Conservation (phyloP, 129 eudicot species). For the Heracleum sosnowskyi region DNA sequence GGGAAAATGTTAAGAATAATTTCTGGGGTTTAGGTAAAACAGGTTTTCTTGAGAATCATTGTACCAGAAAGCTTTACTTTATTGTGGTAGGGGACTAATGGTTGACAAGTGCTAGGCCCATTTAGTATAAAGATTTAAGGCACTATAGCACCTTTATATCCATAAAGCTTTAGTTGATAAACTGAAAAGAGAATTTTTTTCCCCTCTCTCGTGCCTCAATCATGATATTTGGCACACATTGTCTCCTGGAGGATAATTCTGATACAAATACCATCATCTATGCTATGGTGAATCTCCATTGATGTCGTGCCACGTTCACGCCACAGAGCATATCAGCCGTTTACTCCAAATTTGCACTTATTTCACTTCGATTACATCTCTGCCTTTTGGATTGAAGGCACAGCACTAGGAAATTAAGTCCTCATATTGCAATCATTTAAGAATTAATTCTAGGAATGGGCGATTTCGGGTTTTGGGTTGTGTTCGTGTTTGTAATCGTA, state of each 20-base stretch:
- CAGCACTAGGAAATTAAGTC: not conserved
- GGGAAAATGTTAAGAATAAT: not conserved
- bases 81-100: conserved; percentile 5
- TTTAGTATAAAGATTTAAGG: not conserved
- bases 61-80: conserved; percentile 1
- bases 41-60: conserved; percentile 4
- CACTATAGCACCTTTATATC: conserved; percentile 11
- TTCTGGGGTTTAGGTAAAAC: conserved; percentile 2
- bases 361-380: not conserved
- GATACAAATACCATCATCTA: not conserved
- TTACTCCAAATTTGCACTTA: not conserved
- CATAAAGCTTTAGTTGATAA: conserved; percentile 8
- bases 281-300: not conserved
- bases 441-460: not conserved
- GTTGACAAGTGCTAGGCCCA: conserved; percentile 9
- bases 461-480: not conserved
- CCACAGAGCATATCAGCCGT: not conserved
- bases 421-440: not conserved
- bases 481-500: not conserved
- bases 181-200: conserved; percentile 8
- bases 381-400: not conserved
- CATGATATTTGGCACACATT: conserved; percentile 32
- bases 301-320: not conserved
- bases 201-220: conserved; percentile 28
- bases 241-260: conserved; percentile 21